Evolutionary conservation across 2,329 filamentous ascomycete genomes (phyloP).

Genomic region (Fusarium bactridioides): DNA sequence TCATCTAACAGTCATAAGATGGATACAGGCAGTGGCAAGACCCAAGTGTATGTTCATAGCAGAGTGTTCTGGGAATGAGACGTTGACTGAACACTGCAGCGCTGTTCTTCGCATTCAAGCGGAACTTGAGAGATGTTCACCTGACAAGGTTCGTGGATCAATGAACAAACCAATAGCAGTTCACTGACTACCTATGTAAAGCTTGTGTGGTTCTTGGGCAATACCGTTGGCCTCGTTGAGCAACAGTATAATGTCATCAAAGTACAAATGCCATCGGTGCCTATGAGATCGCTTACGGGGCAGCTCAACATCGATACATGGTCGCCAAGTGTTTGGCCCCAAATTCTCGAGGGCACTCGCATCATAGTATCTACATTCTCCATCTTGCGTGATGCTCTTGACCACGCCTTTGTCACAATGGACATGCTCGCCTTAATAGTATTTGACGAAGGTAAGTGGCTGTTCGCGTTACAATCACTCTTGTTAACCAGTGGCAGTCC

Average conservation of each 20-base stretch:
- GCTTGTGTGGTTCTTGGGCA: conserved; percentile 77
- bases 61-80: not conserved
- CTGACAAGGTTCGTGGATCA: conserved; percentile 65
- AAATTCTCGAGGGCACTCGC: conserved; percentile 67
- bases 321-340: conserved; percentile 74
- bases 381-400: conserved; percentile 76
- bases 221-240: conserved; percentile 70
- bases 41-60: conserved; percentile 68
- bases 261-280: conserved; percentile 65
- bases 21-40: conserved; percentile 83
- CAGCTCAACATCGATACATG: conserved; percentile 76
- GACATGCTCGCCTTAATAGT: conserved; percentile 71
- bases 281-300: conserved; percentile 71
- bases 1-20: conserved; percentile 59
- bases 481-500: conserved; percentile 60
- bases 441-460: conserved; percentile 78
- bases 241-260: conserved; percentile 72
- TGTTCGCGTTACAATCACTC: not conserved
- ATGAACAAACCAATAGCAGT: not conserved
- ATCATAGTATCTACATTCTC: conserved; percentile 83
- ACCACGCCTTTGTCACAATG: conserved; percentile 76
- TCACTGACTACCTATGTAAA: conserved; percentile 41
- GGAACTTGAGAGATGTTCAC: conserved; percentile 64
- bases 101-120: conserved; percentile 72
- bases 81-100: conserved; percentile 49